These are phyloP conservation scores for Skeletonema menzelii DNA, from an alignment of 108 stramenopile genomes.

Conservation along the genomic window DNA sequence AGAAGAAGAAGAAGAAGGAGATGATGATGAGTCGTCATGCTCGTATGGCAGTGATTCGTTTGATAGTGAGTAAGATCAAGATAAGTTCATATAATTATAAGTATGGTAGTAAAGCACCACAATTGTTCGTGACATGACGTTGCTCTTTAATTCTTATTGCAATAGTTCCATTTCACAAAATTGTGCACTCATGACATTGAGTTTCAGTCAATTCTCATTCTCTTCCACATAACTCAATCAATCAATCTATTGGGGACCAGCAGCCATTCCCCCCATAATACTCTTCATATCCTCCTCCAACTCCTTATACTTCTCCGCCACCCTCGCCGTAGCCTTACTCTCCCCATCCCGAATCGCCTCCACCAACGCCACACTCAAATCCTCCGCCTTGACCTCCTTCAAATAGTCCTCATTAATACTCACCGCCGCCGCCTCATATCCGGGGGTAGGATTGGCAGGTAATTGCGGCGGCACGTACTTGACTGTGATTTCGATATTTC, in stretches of 20 bases:
- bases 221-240: too few species aligned
- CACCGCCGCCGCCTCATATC: constrained; percentile 63
- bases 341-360: constrained; percentile 74
- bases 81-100: too few species aligned
- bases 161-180: too few species aligned
- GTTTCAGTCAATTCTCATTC: too few species aligned
- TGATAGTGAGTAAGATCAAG: not conserved
- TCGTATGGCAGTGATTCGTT: constrained; percentile 8
- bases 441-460: constrained; percentile 84
- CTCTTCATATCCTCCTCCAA: constrained; percentile 67
- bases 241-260: too few species aligned
- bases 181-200: too few species aligned
- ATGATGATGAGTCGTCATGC: not conserved
- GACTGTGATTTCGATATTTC: constrained; percentile 67
- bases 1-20: not conserved
- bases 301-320: constrained; percentile 66
- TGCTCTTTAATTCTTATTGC: too few species aligned
- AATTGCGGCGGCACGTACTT: constrained; percentile 76
- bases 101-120: too few species aligned
- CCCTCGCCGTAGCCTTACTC: constrained; percentile 52
- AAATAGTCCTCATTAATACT: constrained; percentile 82
- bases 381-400: constrained; percentile 63
- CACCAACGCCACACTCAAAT: constrained; percentile 55
- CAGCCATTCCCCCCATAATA: constrained; percentile 46
- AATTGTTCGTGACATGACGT: too few species aligned